Evolutionary conservation across 140 eudicot species (phyloP), one percentile per base, ranked within the genome.

Genomic region (Cichorium intybus): DNA sequence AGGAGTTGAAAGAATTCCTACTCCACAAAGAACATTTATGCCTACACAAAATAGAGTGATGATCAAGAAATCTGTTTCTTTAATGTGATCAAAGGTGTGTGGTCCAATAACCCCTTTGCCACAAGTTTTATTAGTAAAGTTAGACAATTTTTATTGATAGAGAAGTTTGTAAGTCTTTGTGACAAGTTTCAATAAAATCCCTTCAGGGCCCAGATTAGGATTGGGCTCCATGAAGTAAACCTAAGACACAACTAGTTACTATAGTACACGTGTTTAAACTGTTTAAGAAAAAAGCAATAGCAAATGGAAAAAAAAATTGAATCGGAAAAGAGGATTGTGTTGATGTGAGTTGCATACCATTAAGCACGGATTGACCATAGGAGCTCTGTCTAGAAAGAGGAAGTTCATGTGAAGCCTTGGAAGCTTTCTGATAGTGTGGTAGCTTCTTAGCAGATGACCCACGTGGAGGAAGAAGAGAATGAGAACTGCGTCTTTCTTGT

Each of bases 1-100:
- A 60, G 99, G 88, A 59, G 92, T 84, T 35, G 99, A 83, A 69
- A 93, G 95, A 59, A 93, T 73, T 48, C 99, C 97, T 10, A 93
- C 99, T 75, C 99, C 99, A 81, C 99, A 93, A 31, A 93, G 82
- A 62, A 93, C 97, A 73, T 93, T 93, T 68, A 88, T 74, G 29
- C 99, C 99, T 93, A 80, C 53, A 65, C 54, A 51, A 26, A 53
- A 53, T 31, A n/a, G n/a, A n/a, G n/a, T n/a, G n/a, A n/a, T n/a
- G n/a, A n/a, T n/a, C n/a, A n/a, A n/a, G n/a, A n/a, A n/a, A n/a
- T n/a, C n/a, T n/a, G n/a, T n/a, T n/a, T n/a, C n/a, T n/a, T n/a
- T n/a, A n/a, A n/a, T n/a, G n/a, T n/a, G n/a, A n/a, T 51, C 27
- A 21, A 51, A 51, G 3, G 4, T 14, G 10, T n/a, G 21, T 56